Base-by-base conservation (phyloP, 192 early-diverging fungal species). In the Coemansia sp. region DNA sequence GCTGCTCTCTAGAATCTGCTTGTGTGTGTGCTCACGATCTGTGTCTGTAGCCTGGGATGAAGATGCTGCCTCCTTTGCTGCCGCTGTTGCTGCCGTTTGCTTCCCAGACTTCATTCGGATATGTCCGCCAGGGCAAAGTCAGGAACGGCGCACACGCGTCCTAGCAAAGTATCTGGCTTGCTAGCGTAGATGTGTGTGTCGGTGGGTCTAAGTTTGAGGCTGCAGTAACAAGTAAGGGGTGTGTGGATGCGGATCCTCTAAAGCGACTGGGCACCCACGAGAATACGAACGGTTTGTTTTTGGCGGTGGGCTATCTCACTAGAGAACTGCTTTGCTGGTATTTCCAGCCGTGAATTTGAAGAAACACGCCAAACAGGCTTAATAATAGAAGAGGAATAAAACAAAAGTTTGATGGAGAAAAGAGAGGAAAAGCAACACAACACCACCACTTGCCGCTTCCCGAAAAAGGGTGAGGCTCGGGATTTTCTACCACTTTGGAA, bases 91-190 rank as follows among this genome's bases (percentile, higher is more conserved):
- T 47, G 40, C 33, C 38, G 64, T 41, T 48, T 74, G 71, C 62
- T 68, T 68, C 36, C 50, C 72, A 53, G 65, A 28, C 62, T 50
- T 61, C 72, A 74, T 74, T 52, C 27, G 44, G 13, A 19, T 28
- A 36, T 44, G 19, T 6, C n/a, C 23, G 19, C 28, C n/a, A 5
- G 20, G 28, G 36, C 19, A 27, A 36, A 64, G 52, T 30, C 36
- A 33, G 25, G 40, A 25, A 28, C 25, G 36, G 36, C 36, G 29
- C 23, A 17, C 33, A 17, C 34, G 34, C 25, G 48, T 50, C 23
- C 60, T 38, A 27, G 14, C 23, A 36, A 33, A 53, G 34, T 44
- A n/a, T 17, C 42, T 47, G 22, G 52, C 30, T 7, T 54, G 19
- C 7, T 33, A 17, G n/a, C n/a, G n/a, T n/a, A n/a, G n/a, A n/a